Evolutionary conservation across 1,284 basidiomycete genomes (phyloP), one percentile per base, ranked within the genome.

Genomic region (Porodaedalea pini): DNA sequence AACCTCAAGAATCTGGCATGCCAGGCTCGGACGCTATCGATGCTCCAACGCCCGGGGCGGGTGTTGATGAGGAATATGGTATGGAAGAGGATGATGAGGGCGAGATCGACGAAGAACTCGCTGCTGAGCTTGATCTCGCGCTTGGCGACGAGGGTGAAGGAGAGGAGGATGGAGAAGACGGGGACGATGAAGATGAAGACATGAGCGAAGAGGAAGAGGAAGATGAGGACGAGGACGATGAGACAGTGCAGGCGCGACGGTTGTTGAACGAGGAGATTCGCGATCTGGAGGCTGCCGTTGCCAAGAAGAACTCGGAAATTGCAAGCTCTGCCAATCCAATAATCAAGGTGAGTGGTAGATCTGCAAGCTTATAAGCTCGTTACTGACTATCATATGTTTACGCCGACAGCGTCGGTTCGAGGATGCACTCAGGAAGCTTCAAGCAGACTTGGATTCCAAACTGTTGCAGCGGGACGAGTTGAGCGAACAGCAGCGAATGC

Each of bases 291-390:
- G 84, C 85, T 49, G 92, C 92, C 6, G 89, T 97, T 19, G 80
- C 86, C 48, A 90, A 90, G 79, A 97, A 96, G 76, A 83, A 84
- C 61, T 79, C 78, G 25, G 92, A 96, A 68, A 87, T 95, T 59
- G 82, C 88, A n/a, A 88, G 85, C 61, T 91, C 92, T 39, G 84
- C 84, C 10, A 98, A 97, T 69, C 88, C 90, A 21, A 83, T 97
- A 59, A 93, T 97, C 71, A 87, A 85, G 75, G 90, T 89, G 66
- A 59, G 73, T 47, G 6, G 4, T 44, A 6, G 25, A 10, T 7
- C 11, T 23, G n/a, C 11, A 23, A 23, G 8, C 25, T 15, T 23
- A 60, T 52, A 43, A 57, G 17, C 15, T 45, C 13, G 43, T 17
- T 21, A 25, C 43, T 60, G 25, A 58, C n/a, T 61, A 29, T 61